These are phyloP conservation scores for Aspergillus eucalypticola DNA, from an alignment of 2,329 filamentous ascomycete species.

Conservation along the genomic window DNA sequence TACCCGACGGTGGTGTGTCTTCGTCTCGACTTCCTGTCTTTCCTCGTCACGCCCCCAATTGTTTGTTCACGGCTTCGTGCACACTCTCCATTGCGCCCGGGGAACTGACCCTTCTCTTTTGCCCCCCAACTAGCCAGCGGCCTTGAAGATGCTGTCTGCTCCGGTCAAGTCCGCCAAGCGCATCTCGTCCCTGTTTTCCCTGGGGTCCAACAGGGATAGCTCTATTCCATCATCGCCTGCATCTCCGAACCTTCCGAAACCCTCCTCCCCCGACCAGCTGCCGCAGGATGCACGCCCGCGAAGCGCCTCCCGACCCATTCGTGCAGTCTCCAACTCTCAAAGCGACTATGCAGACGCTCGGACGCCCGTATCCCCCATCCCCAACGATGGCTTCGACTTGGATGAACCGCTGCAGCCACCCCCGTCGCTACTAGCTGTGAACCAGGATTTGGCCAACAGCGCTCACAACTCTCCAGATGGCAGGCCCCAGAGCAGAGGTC, in stretches of 20 bases:
- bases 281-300: constrained; percentile 27
- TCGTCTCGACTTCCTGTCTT: constrained; percentile 9
- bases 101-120: constrained; percentile 7
- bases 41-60: neutral
- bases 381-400: constrained; percentile 32
- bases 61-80: constrained; percentile 1
- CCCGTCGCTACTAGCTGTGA: constrained; percentile 41
- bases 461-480: constrained; percentile 34
- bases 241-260: constrained; percentile 23
- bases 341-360: constrained; percentile 30
- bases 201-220: constrained; percentile 40
- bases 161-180: constrained; percentile 47
- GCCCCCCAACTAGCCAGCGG: constrained; percentile 8
- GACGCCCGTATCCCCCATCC: constrained; percentile 24
- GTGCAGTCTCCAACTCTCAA: constrained; percentile 37
- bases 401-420: constrained; percentile 40
- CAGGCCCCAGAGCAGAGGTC: constrained; percentile 40
- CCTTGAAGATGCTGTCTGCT: constrained; percentile 40
- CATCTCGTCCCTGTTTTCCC: constrained; percentile 48
- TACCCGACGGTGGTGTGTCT: constrained; percentile 5
- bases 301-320: constrained; percentile 35
- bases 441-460: constrained; percentile 38
- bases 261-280: constrained; percentile 25
- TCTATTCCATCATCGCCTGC: constrained; percentile 32
- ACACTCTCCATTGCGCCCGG: constrained; percentile 1